Conservation (phyloP, 441 rosid genomes). For the Adansonia grandidieri region DNA sequence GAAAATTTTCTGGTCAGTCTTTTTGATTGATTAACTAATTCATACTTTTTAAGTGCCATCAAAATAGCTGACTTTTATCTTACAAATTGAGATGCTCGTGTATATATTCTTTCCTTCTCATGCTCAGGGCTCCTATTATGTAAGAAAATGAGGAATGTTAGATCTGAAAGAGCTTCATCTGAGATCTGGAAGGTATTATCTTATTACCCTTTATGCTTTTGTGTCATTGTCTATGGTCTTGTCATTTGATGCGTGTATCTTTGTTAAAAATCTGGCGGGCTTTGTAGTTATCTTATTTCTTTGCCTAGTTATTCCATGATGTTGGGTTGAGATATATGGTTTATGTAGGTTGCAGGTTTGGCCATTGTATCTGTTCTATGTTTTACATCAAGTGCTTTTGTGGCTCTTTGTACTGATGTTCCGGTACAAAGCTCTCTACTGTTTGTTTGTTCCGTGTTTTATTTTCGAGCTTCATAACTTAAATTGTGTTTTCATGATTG, state of each 20-base stretch:
- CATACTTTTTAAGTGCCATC: neutral
- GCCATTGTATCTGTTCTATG: constrained; percentile 61
- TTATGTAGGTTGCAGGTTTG: constrained; percentile 66
- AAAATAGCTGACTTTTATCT: neutral
- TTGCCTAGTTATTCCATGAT: neutral
- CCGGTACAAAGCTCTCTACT: constrained; percentile 47
- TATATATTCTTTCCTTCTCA: constrained; percentile 11
- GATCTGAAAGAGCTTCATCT: constrained; percentile 66
- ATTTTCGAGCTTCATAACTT: constrained; percentile 13
- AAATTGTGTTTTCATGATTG: constrained; percentile 29
- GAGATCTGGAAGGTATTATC: constrained; percentile 68
- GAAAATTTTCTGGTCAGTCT: neutral
- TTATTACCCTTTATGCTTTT: neutral
- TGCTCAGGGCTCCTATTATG: constrained; percentile 56
- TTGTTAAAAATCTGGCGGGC: neutral
- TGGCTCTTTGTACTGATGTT: constrained; percentile 57
- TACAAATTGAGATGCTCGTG: neutral
- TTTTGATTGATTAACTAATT: neutral
- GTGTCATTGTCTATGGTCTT: constrained; percentile 17
- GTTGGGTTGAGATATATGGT: constrained; percentile 16
- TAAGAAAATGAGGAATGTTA: constrained; percentile 64
- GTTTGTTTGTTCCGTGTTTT: constrained; percentile 10
- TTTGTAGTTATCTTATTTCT: neutral
- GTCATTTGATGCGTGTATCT: constrained; percentile 14
- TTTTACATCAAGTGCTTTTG: constrained; percentile 58